Base-by-base conservation (phyloP, 2,329 filamentous ascomycete genomes). In the Cercospora sp. region DNA sequence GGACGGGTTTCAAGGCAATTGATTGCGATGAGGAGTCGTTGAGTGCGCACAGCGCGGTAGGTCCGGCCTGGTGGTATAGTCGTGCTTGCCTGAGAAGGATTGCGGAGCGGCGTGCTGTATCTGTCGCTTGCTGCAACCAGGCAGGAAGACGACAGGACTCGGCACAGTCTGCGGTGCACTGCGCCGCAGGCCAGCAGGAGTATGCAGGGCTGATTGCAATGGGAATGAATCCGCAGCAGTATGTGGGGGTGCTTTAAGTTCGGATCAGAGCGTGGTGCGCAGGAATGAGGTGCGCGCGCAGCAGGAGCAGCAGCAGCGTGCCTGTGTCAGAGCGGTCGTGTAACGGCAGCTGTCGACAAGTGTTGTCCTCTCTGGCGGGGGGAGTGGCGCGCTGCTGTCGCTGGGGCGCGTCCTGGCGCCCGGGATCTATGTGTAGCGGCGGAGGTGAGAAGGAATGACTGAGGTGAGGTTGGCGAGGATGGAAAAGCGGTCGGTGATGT, bases 101-200 rank as follows among this genome's bases (percentile, higher is more conserved):
- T 23, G 33, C 55, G 58, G 58, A 65, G 60, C 67, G 55, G 63
- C 31, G 59, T 51, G 55, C 62, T 62, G 64, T 53, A 60, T 60
- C 53, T 66, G 58, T 68, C 63, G 57, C 53, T 55, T 58, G 51
- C 65, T 68, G 70, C 70, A 58, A 20, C 69, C 69, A 69, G 69
- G 69, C 69, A 71, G 69, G 48, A 67, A 66, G 66, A 66, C 42
- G 51, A 60, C 48, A 60, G 45, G 58, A 61, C 64, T 69, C 63
- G 48, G 63, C 63, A 63, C 48, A 58, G 53, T 42, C 26, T 58
- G 48, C 55, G 31, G 63, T 59, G 55, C 55, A 59, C 26, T 31
- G 55, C 45, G 63, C 66, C 58, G 66, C 66, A 60, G 57, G 45
- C 42, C 61, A 45, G 63, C 39, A 30, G 45, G 60, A 30, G 53